Percentiles rank a stretch among this genome's conserved stretches.
These are phyloP conservation scores for Podospora didyma DNA, from an alignment of 495 filamentous ascomycete species.

Conservation along the genomic window DNA sequence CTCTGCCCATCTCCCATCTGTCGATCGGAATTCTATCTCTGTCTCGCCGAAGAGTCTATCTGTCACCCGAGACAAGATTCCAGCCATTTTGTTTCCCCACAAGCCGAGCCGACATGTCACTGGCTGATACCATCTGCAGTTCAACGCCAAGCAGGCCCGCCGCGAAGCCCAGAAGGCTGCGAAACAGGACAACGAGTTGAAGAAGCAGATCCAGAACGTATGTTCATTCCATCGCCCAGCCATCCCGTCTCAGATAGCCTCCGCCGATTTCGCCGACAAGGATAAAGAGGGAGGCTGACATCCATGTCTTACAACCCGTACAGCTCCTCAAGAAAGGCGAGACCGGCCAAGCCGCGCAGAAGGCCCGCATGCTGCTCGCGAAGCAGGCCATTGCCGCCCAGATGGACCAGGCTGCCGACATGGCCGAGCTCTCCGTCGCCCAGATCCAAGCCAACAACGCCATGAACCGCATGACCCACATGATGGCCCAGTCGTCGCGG, in stretches of 20 bases:
- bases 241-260: too few relatives aligned
- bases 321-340: constrained; percentile 63
- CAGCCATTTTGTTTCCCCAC: too few relatives aligned
- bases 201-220: constrained; percentile 79
- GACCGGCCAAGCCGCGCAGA: constrained; percentile 79
- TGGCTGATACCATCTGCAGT: constrained; percentile 40
- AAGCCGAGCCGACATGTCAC: too few relatives aligned
- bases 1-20: background rate
- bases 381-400: constrained; percentile 51
- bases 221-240: background rate
- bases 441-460: constrained; percentile 54
- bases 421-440: constrained; percentile 47
- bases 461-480: constrained; percentile 52
- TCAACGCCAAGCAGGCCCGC: constrained; percentile 80
- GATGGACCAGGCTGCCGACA: constrained; percentile 53
- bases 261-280: too few relatives aligned
- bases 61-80: too few relatives aligned
- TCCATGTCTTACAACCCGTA: constrained; percentile 19
- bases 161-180: constrained; percentile 75
- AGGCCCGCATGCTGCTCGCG: constrained; percentile 59
- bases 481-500: constrained; percentile 47
- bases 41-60: too few relatives aligned
- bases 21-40: background rate
- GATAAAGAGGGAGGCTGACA: background rate
- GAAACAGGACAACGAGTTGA: constrained; percentile 77